These are phyloP conservation scores for Omphalotus guepiniiformis DNA, from an alignment of 768 basidiomycete species.

Conservation along the genomic window DNA sequence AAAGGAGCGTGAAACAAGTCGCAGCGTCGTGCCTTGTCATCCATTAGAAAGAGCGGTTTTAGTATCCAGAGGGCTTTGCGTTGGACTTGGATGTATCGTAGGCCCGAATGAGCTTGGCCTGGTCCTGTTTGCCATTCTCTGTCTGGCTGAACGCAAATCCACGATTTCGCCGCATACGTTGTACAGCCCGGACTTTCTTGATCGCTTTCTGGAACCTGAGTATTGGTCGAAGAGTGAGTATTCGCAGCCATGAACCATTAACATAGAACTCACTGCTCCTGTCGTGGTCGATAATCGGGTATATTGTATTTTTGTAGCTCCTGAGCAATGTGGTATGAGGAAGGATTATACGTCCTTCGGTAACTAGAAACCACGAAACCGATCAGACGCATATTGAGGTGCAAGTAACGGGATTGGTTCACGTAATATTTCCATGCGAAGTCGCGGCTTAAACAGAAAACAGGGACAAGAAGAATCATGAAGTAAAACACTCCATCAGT, in stretches of 20 bases:
- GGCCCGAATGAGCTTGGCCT: constrained; percentile 77
- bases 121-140: constrained; percentile 86
- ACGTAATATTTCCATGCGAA: constrained; percentile 97
- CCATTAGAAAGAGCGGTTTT: too few relatives aligned
- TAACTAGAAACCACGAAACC: constrained; percentile 50
- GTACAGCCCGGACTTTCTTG: constrained; percentile 98
- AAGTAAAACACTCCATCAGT: constrained; percentile 87
- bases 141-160: constrained; percentile 99
- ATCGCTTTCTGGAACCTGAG: constrained; percentile 98
- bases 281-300: constrained; percentile 92
- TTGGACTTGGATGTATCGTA: constrained; percentile 82
- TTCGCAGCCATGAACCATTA: constrained; percentile 8
- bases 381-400: constrained; percentile 6
- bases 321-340: constrained; percentile 97
- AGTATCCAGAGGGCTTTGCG: constrained; percentile 74
- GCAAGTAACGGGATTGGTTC: neutral
- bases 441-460: constrained; percentile 82
- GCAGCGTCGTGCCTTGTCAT: too few relatives aligned
- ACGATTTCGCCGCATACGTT: constrained; percentile 92
- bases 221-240: constrained; percentile 9
- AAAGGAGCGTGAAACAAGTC: neutral
- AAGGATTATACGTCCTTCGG: constrained; percentile 82
- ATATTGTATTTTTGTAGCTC: constrained; percentile 99
- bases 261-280: constrained; percentile 76
- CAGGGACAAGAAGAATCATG: constrained; percentile 76